Evolutionary conservation across 2,329 filamentous ascomycete genomes (phyloP).

Genomic region (Arthrocladium fulminans): DNA sequence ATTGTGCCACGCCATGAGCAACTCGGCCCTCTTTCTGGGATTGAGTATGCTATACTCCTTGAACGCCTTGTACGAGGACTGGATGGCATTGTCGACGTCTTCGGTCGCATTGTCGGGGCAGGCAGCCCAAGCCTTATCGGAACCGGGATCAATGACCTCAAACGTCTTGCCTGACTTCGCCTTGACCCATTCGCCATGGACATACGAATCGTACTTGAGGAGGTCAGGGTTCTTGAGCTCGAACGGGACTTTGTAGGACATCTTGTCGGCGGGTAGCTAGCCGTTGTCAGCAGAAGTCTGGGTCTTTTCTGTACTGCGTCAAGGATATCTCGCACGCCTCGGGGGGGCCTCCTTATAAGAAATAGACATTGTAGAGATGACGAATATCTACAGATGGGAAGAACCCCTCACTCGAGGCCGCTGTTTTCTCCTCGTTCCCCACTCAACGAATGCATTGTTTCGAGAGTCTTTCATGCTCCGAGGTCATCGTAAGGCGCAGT

Average conservation of each 20-base stretch:
- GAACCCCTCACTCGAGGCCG: constrained; percentile 1
- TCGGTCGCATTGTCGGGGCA: constrained; percentile 44
- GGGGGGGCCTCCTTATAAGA: not conserved
- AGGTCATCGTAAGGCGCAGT: too few species aligned
- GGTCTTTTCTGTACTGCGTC: not conserved
- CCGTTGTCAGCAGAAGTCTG: too few species aligned
- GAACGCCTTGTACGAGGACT: constrained; percentile 53
- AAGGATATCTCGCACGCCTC: not conserved
- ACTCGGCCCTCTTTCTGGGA: constrained; percentile 52
- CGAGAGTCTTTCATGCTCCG: not conserved
- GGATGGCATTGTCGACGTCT: constrained; percentile 54
- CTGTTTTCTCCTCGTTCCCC: not conserved
- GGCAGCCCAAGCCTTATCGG: constrained; percentile 42
- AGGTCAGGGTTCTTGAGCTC: constrained; percentile 42
- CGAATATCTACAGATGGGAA: not conserved
- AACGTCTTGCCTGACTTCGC: constrained; percentile 43
- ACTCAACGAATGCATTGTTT: not conserved
- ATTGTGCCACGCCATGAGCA: constrained; percentile 56
- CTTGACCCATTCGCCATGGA: constrained; percentile 41
- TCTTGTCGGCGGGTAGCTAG: too few species aligned
- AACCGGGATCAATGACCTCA: constrained; percentile 46
- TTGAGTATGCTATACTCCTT: constrained; percentile 51
- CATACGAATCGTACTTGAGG: constrained; percentile 42
- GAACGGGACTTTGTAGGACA: constrained; percentile 26
- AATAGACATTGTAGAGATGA: not conserved